phyloP scores from a whole-genome alignment of 1,284 basidiomycete genomes.

The Cutaneotrichosporon sp. region DNA sequence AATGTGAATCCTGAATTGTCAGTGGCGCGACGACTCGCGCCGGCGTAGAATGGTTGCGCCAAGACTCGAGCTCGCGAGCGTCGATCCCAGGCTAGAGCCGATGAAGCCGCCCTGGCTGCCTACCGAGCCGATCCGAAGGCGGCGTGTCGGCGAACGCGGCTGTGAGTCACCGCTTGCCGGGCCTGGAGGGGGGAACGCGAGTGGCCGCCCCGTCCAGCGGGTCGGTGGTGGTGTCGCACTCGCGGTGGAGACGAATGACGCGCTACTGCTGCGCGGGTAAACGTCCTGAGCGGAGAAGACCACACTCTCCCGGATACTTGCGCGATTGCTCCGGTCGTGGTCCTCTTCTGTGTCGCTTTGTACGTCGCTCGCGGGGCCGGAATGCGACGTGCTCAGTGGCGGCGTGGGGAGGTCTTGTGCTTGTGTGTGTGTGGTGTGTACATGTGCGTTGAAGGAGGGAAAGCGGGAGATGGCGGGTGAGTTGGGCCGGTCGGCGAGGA shows the following conservation, averaged over 20 bases:
- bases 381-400: constrained; percentile 10
- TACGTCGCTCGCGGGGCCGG: constrained; percentile 6
- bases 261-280: constrained; percentile 11
- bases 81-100: neutral
- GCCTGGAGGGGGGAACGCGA: constrained; percentile 21
- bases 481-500: constrained; percentile 18
- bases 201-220: constrained; percentile 22
- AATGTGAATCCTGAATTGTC: neutral
- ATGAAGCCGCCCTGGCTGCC: constrained; percentile 1
- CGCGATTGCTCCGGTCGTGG: neutral
- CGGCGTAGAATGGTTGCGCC: constrained; percentile 4
- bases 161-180: constrained; percentile 4
- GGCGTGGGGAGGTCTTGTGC: constrained; percentile 14
- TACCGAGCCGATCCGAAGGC: neutral
- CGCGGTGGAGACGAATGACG: constrained; percentile 20
- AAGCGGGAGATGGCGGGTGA: constrained; percentile 17
- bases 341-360: constrained; percentile 16
- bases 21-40: constrained; percentile 2
- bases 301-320: constrained; percentile 27
- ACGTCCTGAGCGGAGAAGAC: constrained; percentile 26
- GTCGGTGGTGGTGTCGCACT: constrained; percentile 7
- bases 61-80: constrained; percentile 2
- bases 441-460: neutral
- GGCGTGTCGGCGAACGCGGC: neutral
- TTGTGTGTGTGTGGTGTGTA: neutral